Evolutionary conservation across 108 stramenopile genomes (phyloP), one percentile per base, ranked within the genome.

Genomic region (Chaetoceros muelleri): DNA sequence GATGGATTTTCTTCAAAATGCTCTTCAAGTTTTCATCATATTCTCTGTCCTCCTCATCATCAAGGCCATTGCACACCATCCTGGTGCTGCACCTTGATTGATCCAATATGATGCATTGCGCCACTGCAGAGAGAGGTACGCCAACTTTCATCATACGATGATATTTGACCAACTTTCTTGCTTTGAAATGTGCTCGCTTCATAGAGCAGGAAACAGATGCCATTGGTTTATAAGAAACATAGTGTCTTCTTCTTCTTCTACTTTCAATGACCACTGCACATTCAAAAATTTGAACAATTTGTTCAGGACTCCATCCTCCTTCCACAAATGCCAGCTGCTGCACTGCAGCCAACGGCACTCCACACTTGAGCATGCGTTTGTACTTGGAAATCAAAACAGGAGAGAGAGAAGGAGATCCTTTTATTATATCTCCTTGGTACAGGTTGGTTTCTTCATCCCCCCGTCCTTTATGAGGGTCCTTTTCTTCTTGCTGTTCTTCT

Each of bases 381-480:
- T 80, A 80, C 64, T 80, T 80, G 30, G 75, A 73, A n/a, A 75
- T 22, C 24, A 79, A 50, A 44, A 67, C 24, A 8, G 58, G 57
- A 25, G 40, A 26, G 18, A 24, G 7, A 16, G 2, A 8, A n/a
- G 45, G 24, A 16, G 23, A 24, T n/a, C n/a, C n/a, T n/a, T n/a
- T n/a, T n/a, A n/a, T n/a, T n/a, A n/a, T n/a, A n/a, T n/a, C n/a
- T n/a, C n/a, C n/a, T n/a, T n/a, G n/a, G n/a, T n/a, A n/a, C n/a
- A n/a, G n/a, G n/a, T 26, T 7, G 22, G 52, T 2, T 23, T 16
- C 29, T n/a, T 19, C 47, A 8, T 44, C 58, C 1, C n/a, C n/a
- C 49, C 8, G 49, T 19, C 8, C 49, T 19, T 51, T 10, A 10
- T 51, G 49, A 51, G 21, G 8, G 49, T 10, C 10, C 21, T 20